Percentiles rank a stretch among this genome's conserved stretches.
Conservation (phyloP, 768 basidiomycete genomes). For the Boletus speciosus region DNA sequence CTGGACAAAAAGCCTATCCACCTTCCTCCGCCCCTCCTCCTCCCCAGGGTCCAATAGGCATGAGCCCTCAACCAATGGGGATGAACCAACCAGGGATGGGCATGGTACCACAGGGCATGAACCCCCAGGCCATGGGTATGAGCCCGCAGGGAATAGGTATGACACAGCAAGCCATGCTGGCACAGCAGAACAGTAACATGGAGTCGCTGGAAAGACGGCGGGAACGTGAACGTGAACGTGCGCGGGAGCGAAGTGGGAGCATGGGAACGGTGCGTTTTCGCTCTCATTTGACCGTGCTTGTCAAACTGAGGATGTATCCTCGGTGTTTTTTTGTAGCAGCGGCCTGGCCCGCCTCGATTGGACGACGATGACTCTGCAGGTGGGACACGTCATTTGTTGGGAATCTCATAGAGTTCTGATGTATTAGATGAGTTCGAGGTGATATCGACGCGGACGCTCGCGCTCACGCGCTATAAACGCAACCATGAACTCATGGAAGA, state of each 20-base stretch:
- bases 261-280: conserved; percentile 37
- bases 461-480: conserved; percentile 67
- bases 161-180: conserved; percentile 58
- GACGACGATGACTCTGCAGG: conserved; percentile 71
- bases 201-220: conserved; percentile 63
- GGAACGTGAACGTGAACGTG: conserved; percentile 61
- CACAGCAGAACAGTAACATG: conserved; percentile 71
- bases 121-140: conserved; percentile 22
- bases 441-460: conserved; percentile 70
- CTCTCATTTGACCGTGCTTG: neutral
- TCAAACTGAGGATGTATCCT: neutral
- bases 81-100: conserved; percentile 25
- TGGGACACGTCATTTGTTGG: conserved; percentile 19
- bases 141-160: conserved; percentile 26
- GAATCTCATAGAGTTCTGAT: neutral
- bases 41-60: conserved; percentile 22
- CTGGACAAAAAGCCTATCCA: conserved; percentile 61
- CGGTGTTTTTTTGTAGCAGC: conserved; percentile 19
- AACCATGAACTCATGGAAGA: conserved; percentile 87
- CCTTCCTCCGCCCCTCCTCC: conserved; percentile 34
- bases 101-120: conserved; percentile 26
- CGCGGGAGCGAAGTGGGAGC: conserved; percentile 43
- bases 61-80: conserved; percentile 24
- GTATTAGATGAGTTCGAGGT: conserved; percentile 60
- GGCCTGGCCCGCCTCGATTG: conserved; percentile 31